These are phyloP conservation scores for Solanum microdontum DNA, from an alignment of 257 asterid species.

Conservation along the genomic window DNA sequence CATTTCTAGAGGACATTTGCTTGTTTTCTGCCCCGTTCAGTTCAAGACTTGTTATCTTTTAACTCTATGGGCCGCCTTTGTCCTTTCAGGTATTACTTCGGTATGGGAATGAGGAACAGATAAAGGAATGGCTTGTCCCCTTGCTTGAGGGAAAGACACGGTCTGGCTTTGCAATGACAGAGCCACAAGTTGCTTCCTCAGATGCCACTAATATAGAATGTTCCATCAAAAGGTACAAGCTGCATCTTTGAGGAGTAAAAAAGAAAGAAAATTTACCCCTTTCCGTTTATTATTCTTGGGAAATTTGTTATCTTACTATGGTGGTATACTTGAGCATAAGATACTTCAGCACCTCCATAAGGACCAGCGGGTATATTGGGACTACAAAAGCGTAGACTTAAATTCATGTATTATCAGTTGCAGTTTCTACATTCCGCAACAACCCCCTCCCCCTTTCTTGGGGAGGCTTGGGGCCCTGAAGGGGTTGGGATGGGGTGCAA, in stretches of 20 bases:
- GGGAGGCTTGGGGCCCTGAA: not conserved
- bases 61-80: not conserved
- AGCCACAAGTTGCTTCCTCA: slow-evolving; percentile 96
- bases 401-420: not conserved
- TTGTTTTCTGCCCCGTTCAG: not conserved
- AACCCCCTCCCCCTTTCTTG: not conserved
- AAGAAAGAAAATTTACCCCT: not conserved
- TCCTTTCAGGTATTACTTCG: slow-evolving; percentile 66
- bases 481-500: not conserved
- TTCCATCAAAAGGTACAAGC: slow-evolving; percentile 63
- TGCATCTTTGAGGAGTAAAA: not conserved
- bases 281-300: not conserved
- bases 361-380: not conserved
- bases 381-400: not conserved
- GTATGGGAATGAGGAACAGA: slow-evolving; percentile 73
- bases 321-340: not conserved
- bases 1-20: not conserved
- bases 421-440: not conserved
- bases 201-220: slow-evolving; percentile 97
- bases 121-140: slow-evolving; percentile 78
- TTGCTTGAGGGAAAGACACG: slow-evolving; percentile 87
- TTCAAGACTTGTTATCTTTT: not conserved
- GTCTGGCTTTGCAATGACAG: slow-evolving; percentile 98
- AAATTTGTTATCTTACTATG: not conserved
- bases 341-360: not conserved